Base-by-base conservation (phyloP, 2,329 filamentous ascomycete species). In the Penicillium sp. region DNA sequence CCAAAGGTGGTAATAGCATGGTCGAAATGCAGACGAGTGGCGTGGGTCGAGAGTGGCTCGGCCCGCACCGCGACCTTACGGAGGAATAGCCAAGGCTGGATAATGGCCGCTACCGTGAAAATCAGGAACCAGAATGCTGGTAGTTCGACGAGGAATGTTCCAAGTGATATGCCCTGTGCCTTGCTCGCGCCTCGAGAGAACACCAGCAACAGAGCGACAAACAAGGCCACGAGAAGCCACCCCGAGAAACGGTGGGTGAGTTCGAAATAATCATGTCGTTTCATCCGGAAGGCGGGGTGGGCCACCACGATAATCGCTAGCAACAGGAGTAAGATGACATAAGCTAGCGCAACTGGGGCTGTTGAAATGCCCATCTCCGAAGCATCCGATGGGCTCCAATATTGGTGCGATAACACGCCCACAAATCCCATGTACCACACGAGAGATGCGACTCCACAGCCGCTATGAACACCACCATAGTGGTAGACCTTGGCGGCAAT, bases 81-180 rank as follows among this genome's bases (percentile, higher is more conserved):
- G 28, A 94, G 82, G 55, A 84, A 81, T 3, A 88, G 69, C 89
- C 90, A 95, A 1, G 90, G 88, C 49, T 88, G 84, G 43, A 87
- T 77, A 59, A 92, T 81, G 61, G 87, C 82, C 38, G 80, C 65
- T 1, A 88, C 90, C 43, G 86, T 85, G 43, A 83, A 68, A 26
- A 83, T 63, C 17, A 93, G 77, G 65, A 88, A 82, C 87, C 88
- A 94, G 72, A 93, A 82, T 1, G 77, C 72, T 0, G 83, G 82
- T 9, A 78, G 78, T 16, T 66, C 56, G 58, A 81, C 48, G 10
- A 86, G 67, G 44, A 74, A 70, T 10, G 50, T 55, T 5, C 75
- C 73, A 12, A 79, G 61, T 4, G 68, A 62, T 37, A 70, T 66
- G 4, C 76, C 59, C 14, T 69, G 55, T 19, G 70, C 69, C 14